Evolutionary conservation across 1,284 basidiomycete species (phyloP).

Genomic region (Leccinum pallidistipes): DNA sequence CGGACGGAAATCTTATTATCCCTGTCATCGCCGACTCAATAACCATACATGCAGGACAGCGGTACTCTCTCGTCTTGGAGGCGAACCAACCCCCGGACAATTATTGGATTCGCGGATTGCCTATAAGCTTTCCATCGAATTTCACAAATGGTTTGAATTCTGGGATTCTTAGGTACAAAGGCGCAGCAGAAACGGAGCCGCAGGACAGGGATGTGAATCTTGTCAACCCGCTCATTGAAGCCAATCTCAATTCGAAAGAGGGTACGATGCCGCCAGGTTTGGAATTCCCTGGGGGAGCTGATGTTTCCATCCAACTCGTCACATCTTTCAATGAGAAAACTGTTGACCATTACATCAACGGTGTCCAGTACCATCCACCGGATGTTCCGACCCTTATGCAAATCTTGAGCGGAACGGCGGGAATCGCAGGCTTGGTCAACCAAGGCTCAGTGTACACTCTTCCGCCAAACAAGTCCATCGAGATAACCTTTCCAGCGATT

Average conservation of each 20-base stretch:
- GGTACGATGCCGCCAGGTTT: constrained; percentile 19
- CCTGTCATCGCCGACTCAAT: constrained; percentile 35
- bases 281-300: constrained; percentile 26
- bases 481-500: constrained; percentile 33
- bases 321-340: constrained; percentile 11
- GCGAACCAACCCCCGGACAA: constrained; percentile 39
- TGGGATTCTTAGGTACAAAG: constrained; percentile 54
- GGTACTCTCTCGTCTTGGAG: constrained; percentile 40
- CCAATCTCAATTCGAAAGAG: constrained; percentile 16
- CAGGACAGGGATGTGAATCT: constrained; percentile 25
- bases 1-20: constrained; percentile 38
- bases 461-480: constrained; percentile 39
- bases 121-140: constrained; percentile 22
- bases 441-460: constrained; percentile 38
- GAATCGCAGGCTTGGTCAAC: constrained; percentile 39
- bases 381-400: constrained; percentile 40
- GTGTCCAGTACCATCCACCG: constrained; percentile 31
- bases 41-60: constrained; percentile 36
- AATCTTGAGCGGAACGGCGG: constrained; percentile 45
- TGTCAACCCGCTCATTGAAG: constrained; percentile 16
- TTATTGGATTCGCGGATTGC: constrained; percentile 40
- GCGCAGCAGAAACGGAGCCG: constrained; percentile 45
- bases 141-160: constrained; percentile 32
- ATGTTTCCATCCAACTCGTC: constrained; percentile 30
- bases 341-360: constrained; percentile 29